Conservation (phyloP, 2,329 filamentous ascomycete genomes). For the Sordariomycetes sp. region DNA sequence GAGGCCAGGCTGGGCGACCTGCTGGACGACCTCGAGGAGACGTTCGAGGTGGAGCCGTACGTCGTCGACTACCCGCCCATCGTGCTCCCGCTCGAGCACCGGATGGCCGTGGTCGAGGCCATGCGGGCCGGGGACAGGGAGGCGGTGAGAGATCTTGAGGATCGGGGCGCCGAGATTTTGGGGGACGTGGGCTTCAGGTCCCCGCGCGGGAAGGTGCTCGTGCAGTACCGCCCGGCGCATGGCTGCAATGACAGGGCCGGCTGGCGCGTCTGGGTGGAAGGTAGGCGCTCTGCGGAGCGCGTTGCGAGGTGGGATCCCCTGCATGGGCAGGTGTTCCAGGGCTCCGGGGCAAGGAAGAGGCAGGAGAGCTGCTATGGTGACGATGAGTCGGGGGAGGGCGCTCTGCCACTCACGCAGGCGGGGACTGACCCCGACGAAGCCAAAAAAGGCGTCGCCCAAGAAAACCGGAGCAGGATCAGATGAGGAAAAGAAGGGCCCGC, state of each 20-base stretch:
- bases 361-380: no score
- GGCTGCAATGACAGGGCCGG: not conserved
- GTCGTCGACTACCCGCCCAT: not conserved
- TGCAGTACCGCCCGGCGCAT: constrained; percentile 6
- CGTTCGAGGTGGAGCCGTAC: not conserved
- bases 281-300: constrained; percentile 18
- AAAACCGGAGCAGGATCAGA: no score
- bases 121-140: no score
- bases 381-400: no score
- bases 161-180: not conserved
- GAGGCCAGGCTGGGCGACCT: not conserved
- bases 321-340: not conserved
- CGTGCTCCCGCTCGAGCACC: not conserved
- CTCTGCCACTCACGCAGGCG: no score
- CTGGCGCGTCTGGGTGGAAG: constrained; percentile 7
- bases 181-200: not conserved
- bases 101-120: no score
- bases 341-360: no score
- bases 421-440: no score
- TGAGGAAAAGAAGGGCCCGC: no score
- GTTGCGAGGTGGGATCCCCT: not conserved
- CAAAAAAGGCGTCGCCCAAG: no score
- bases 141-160: no score
- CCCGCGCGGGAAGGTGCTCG: constrained; percentile 1
- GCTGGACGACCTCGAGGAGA: not conserved